Conservation (phyloP, 257 asterid species). For the Solanum etuberosum region DNA sequence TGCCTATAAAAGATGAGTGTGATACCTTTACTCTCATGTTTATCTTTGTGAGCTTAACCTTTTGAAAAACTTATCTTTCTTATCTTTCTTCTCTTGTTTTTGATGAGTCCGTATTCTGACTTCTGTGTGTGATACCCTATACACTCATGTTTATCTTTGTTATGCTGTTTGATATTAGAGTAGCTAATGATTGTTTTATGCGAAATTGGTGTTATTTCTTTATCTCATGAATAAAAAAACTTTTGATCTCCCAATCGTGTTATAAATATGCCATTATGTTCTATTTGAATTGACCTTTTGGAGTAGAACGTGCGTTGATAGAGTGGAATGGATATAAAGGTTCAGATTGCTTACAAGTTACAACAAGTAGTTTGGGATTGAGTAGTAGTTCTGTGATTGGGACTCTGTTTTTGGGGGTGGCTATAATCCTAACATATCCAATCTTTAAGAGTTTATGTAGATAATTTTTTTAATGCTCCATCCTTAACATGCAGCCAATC, state of each 20-base stretch:
- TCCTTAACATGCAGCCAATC: not conserved
- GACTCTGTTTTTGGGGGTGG: not conserved
- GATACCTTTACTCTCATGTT: not conserved
- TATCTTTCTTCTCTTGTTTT: not conserved
- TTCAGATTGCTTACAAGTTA: not conserved
- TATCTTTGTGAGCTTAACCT: not conserved
- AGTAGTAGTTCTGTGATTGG: not conserved
- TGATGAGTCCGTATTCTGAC: not conserved
- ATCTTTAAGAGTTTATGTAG: not conserved
- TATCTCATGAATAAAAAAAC: not conserved
- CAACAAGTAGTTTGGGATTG: not conserved
- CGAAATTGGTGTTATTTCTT: not conserved
- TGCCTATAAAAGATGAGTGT: not conserved
- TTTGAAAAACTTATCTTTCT: not conserved
- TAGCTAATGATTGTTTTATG: not conserved
- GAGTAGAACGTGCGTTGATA: not conserved
- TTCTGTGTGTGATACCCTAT: not conserved
- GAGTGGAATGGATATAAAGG: not conserved
- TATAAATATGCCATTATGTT: not conserved
- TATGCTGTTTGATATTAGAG: not conserved
- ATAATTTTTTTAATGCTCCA: not conserved
- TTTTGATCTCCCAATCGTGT: not conserved
- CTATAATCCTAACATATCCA: not conserved
- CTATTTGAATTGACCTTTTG: not conserved
- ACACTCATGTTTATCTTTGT: not conserved